Evolutionary conservation across 2,329 filamentous ascomycete species (phyloP).

Genomic region (Aureobasidium namibiae): DNA sequence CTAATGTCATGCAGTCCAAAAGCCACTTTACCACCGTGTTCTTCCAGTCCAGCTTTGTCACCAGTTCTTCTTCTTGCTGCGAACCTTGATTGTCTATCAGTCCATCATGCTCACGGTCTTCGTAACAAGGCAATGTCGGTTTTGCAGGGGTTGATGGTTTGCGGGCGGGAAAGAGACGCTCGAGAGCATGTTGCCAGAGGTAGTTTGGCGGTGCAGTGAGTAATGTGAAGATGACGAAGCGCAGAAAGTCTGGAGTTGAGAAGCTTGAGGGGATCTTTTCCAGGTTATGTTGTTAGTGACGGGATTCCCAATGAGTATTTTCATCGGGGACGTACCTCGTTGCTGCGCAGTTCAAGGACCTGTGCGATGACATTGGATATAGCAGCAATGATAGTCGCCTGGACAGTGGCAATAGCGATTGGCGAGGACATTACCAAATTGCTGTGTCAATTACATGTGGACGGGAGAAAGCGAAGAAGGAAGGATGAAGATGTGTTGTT

Average conservation of each 20-base stretch:
- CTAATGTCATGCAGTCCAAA: conserved; percentile 55
- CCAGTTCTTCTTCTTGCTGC: background rate
- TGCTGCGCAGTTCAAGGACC: conserved; percentile 40
- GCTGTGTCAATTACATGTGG: background rate
- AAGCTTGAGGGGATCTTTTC: conserved; percentile 36
- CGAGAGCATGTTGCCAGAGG: conserved; percentile 50
- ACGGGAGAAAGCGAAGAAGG: conserved; percentile 21
- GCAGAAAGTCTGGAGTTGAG: conserved; percentile 42
- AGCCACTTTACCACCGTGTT: conserved; percentile 42
- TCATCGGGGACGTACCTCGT: background rate
- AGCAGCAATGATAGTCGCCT: conserved; percentile 56
- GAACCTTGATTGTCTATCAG: background rate
- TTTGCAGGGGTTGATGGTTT: background rate
- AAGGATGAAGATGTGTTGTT: background rate
- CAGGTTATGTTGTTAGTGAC: background rate
- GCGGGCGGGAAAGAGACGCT: conserved; percentile 45
- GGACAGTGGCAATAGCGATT: conserved; percentile 52
- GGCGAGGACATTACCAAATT: conserved; percentile 24
- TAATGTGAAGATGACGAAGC: conserved; percentile 47
- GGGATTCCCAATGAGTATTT: background rate
- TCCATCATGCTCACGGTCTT: background rate
- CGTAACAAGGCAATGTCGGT: background rate
- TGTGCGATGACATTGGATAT: conserved; percentile 69
- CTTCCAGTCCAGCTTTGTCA: background rate
- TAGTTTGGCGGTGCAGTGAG: conserved; percentile 50